Base-by-base conservation (phyloP, 2,329 filamentous ascomycete genomes). In the Fusarium avenaceum region DNA sequence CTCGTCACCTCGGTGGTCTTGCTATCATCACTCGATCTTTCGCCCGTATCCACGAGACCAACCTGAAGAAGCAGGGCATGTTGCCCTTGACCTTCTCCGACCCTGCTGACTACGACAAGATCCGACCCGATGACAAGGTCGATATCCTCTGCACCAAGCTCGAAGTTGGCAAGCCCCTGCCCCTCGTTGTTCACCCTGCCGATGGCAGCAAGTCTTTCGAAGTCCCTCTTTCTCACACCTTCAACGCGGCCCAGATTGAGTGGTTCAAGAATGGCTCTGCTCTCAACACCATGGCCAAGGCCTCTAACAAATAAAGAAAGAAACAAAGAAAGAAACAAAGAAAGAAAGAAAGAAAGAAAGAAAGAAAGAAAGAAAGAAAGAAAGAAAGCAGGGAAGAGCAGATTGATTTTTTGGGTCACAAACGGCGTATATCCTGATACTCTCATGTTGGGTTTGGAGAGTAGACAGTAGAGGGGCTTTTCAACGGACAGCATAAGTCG, bases 51-150 rank as follows among this genome's bases (percentile, higher is more conserved):
- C 96, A 99, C 88, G 96, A 99, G 88, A 99, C 96, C 86, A 99
- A 99, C 89, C 85, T 99, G 86, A 99, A 99, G 93, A 99, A 99
- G 91, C 96, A 99, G 89, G 96, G 96, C 84, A 97, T 99, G 95
- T 92, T 99, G 84, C 96, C 96, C 77, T 88, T 99, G 72, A 98
- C 94, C 76, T 99, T 99, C 85, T 83, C 89, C 60, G 90, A 98
- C 79, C 95, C 95, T 58, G 95, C 91, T 80, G 96, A 99, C 83
- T 99, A 99, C 83, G 96, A 99, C 82, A 97, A 93, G 89, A 94
- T 99, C 82, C 89, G 91, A 80, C 92, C 94, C 72, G 90, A 96
- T 65, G 96, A 97, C 87, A 94, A 91, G 84, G 81, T 98, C 74
- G 94, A 97, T 80, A 85, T 99, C 63, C 83, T 94, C 77, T 91